Evolutionary conservation across 805 yeast genomes (phyloP), one percentile per base, ranked within the genome.

Genomic region (Kodamaea leandrae): DNA sequence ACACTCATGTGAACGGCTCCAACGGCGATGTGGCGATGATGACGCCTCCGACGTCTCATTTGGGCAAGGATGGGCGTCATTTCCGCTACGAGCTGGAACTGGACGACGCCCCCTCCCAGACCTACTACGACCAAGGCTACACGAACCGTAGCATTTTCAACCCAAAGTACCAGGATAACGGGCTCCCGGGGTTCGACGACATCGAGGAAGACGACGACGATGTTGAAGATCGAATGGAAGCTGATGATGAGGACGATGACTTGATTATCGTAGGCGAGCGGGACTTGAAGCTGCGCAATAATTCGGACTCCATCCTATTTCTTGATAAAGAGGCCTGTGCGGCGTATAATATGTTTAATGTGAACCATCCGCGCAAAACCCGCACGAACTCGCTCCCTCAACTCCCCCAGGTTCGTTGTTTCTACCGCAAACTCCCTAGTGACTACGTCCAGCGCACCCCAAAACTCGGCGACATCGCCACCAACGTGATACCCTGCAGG

Each of bases 341-440:
- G 20, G 74, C 74, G 2, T 68, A 68, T 47, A 67, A 67, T 41
- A 58, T 68, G 66, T 68, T 68, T 49, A 68, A 66, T 43, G 24
- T 36, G 21, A n/a, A 32, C 36, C 52, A 35, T 32, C 50, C 41
- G 17, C 65, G 66, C 44, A 68, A 68, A 44, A 71, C 65, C 45
- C 48, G 75, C 37, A 68, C 73, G 1, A 66, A 60, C 42, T 67
- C 73, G 4, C 56, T 69, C 32, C 75, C 75, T 1, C 75, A 69
- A 45, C 55, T 69, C 30, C 75, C 75, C 2, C 75, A 68, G 44
- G 75, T 58, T 3, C 60, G 54, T 38, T 69, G 75, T 44, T 59
- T 67, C 42, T 69, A 69, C 51, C 63, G 63, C 36, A 65, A 64
- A 40, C 44, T 68, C 7, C 71, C 71, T 12, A 56, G 53, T 32